Base-by-base conservation (phyloP, 2,329 filamentous ascomycete species). In the Orbilia javanica region DNA sequence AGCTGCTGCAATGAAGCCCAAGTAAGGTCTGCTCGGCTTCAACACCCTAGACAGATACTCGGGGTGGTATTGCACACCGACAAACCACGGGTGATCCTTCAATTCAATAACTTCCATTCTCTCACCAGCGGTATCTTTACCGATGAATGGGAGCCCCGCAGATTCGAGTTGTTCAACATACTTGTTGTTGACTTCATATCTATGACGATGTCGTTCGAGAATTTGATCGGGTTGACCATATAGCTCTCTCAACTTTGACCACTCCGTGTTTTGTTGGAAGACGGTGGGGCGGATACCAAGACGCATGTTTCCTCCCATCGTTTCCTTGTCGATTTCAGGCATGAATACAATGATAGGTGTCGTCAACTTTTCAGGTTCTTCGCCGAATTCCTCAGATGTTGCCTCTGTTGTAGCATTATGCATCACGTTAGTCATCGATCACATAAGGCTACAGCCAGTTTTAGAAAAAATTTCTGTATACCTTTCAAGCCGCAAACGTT, bases 141-240 rank as follows among this genome's bases (percentile, higher is more conserved):
- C 92, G 74, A 94, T 88, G 82, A 96, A 94, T 48, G 87, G 86
- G 34, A 97, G 86, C 0, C 93, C 94, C 4, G 87, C 89, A 53
- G 88, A 85, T 80, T 93, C 88, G 2, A 97, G 86, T 34, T 85
- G 85, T 3, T 91, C 89, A 65, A 96, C 89, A 82, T 91, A 91
- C 10, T 89, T 88, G 0, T 94, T 93, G 85, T 97, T 97, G 80
- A 97, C 92, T 85, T 97, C 94, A 83, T 97, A 97, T 42, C 93
- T 89, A 85, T 97, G 94, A 77, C 94, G 90, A 84, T 97, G 94
- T 63, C 94, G 89, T 86, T 97, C 94, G 74, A 88, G 85, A 50
- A 92, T 87, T 18, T 85, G 84, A 0, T 86, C 84, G 0, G 85
- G 85, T 1, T 86, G 84, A 2, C 90, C 91, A 83, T 97, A 97